Base-by-base conservation (phyloP, 441 rosid species). In the Populus hybrid region DNA sequence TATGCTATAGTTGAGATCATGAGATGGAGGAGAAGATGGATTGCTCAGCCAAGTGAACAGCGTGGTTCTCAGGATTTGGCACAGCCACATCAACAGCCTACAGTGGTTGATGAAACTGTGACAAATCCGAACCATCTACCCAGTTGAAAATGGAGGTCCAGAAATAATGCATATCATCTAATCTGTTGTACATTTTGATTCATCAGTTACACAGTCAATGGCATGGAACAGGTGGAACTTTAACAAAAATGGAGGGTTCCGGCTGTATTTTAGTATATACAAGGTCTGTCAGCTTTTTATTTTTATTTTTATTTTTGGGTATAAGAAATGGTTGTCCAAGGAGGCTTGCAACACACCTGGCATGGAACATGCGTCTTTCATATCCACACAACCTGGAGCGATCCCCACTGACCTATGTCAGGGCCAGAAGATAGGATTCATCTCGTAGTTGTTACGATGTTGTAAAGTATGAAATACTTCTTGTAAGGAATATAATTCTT, bases 1-100 rank as follows among this genome's bases (percentile, higher is more conserved):
- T 88, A 93, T 12, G 11, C 85, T 77, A 64, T 92, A 30, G 80
- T n/a, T 2, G 91, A 91, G 90, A 69, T 90, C 76, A 46, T 20
- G 32, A 85, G 81, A 74, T 83, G 86, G 86, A 83, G 87, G 83
- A 82, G 84, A 76, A 76, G 83, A 73, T 63, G 74, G 79, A 69
- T 16, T 23, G 74, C 67, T 38, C 83, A 23, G 68, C 67, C 77
- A 72, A 78, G 80, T 35, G 84, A 81, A 74, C 83, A 73, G 46
- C 83, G 0, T 6, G 72, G 35, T 30, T 59, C 82, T 35, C 85
- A 50, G 79, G 82, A 65, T 66, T 65, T n/a, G 10, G 68, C 75
- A 12, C 86, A 36, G 67, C 65, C 70, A 0, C 76, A 80, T 83
- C 90, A 83, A 80, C 78, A 67, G 10, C 67, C 84, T 2, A 73